Conservation (phyloP, 768 basidiomycete genomes). For the Cystofilobasidium capitatum region DNA sequence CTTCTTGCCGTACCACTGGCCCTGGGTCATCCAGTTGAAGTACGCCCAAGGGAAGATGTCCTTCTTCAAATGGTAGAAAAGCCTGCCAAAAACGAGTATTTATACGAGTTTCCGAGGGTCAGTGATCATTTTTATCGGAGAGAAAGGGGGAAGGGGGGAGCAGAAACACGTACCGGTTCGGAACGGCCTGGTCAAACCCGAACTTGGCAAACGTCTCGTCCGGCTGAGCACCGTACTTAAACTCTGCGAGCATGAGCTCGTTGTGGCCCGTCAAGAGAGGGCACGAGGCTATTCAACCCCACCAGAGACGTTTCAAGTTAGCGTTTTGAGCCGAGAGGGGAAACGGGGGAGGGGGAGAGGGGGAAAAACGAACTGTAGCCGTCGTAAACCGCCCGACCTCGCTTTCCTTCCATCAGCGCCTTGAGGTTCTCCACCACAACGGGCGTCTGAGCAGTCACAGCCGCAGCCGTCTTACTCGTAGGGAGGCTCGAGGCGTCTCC, state of each 20-base stretch:
- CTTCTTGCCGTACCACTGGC: conserved; percentile 24
- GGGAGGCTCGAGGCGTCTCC: conserved; percentile 90
- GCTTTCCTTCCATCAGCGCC: conserved; percentile 61
- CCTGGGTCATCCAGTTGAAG: conserved; percentile 24
- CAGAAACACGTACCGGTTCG: conserved; percentile 49
- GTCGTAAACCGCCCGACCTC: conserved; percentile 64
- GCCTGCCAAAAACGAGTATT: conserved; percentile 39
- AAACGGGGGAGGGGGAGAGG: background rate
- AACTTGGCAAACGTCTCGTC: conserved; percentile 71
- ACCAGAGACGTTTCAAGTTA: background rate
- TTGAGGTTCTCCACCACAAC: conserved; percentile 82
- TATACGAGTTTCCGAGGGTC: conserved; percentile 21
- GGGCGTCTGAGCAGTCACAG: conserved; percentile 81
- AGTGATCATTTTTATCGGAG: background rate
- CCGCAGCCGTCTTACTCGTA: conserved; percentile 92
- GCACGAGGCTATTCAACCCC: conserved; percentile 32
- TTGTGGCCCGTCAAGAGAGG: conserved; percentile 31
- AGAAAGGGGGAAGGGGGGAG: background rate
- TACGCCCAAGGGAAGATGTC: conserved; percentile 30
- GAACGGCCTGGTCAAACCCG: conserved; percentile 60
- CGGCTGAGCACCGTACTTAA: conserved; percentile 81
- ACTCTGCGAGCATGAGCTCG: conserved; percentile 68
- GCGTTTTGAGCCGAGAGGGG: background rate
- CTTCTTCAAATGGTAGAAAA: conserved; percentile 85
- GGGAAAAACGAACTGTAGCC: conserved; percentile 44